Conservation (phyloP, 2,329 filamentous ascomycete species). For the Teratosphaeria viscida region DNA sequence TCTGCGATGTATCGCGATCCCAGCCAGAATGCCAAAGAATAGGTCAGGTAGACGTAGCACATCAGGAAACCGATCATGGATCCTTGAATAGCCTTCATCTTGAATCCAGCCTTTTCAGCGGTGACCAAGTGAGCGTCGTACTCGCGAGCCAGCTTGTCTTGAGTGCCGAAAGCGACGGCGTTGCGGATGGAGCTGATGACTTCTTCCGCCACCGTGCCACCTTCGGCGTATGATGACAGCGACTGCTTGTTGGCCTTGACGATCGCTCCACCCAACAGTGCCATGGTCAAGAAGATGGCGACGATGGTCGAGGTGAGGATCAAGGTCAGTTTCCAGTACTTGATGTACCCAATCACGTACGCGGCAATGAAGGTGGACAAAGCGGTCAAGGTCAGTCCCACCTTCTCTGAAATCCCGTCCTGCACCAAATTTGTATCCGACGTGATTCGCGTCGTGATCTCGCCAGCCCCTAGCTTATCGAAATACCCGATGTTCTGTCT, state of each 20-base stretch:
- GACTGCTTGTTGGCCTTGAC: conserved; percentile 71
- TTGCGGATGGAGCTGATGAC: conserved; percentile 90
- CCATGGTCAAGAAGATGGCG: conserved; percentile 70
- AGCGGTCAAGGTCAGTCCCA: conserved; percentile 65
- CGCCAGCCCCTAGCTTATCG: conserved; percentile 83
- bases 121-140: conserved; percentile 66
- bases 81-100: conserved; percentile 60
- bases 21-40: conserved; percentile 81
- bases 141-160: conserved; percentile 77
- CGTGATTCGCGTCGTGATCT: conserved; percentile 89
- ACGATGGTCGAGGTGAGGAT: conserved; percentile 76
- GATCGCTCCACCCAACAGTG: conserved; percentile 60
- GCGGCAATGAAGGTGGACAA: conserved; percentile 76
- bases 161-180: conserved; percentile 83
- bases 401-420: conserved; percentile 86
- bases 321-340: conserved; percentile 85
- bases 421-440: conserved; percentile 89
- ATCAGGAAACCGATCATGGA: conserved; percentile 80
- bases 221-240: conserved; percentile 68
- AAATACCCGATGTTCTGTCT: conserved; percentile 87
- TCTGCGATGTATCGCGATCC: conserved; percentile 64
- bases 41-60: conserved; percentile 74
- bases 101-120: conserved; percentile 67
- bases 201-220: conserved; percentile 84
- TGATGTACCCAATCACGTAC: conserved; percentile 81